Evolutionary conservation across 192 early-diverging fungal genomes (phyloP), one percentile per base, ranked within the genome.

Genomic region (Coemansia sp.): DNA sequence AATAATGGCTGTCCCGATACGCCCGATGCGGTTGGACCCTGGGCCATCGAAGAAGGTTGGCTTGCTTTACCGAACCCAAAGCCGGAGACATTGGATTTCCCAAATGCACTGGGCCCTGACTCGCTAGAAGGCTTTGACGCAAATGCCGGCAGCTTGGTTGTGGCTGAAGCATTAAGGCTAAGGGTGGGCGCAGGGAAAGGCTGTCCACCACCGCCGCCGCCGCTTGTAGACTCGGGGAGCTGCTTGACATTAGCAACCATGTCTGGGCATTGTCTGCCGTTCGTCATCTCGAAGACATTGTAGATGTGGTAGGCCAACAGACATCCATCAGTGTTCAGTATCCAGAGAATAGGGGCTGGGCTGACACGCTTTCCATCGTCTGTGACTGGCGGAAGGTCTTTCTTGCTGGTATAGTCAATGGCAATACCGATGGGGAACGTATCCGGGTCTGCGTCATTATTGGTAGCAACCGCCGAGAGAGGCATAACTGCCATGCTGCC

Each of bases 311-410:
- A 96, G 3, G 87, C 92, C 14, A 88, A 51, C 23, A 94, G 68
- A 14, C 81, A 69, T 0, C 85, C 92, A 43, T 86, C 85, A 21
- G 87, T 87, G 63, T 86, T 92, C n/a, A 91, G 84, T 11, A 88
- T 85, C 68, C 87, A 91, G 23, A 94, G 34, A 15, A 93, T 85
- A 1, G 94, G 94, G 11, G 85, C 86, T 11, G 94, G 87, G 2
- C 71, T 62, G 0, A 89, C 75, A 7, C 64, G 56, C 6, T 66
- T 79, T 10, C 86, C 87, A 57, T 85, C 86, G 18, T 87, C 81
- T 15, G 84, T 80, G 6, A 84, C 48, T 0, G 89, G 84, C 15
- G 84, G 78, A 21, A 93, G 56, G 6, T 64, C 64, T 10, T 84
- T 84, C n/a, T 73, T 81, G 33, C 83, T 77, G 23, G 91, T 88